phyloP scores from a whole-genome alignment of 2,329 filamentous ascomycete species.

The Exutisphaerella laricina region DNA sequence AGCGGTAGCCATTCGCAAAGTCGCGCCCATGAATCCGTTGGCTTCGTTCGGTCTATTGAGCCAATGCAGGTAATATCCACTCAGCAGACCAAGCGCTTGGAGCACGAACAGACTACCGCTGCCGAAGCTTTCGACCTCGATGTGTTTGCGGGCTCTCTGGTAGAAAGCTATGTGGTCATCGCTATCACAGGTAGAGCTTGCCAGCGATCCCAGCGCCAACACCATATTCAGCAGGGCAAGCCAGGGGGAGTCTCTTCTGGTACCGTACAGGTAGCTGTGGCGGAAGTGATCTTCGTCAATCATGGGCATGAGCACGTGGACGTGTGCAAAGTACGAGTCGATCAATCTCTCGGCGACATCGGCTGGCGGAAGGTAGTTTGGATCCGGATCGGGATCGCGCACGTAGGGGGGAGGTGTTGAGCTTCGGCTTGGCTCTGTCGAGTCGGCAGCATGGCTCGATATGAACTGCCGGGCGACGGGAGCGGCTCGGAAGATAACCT shows the following conservation, averaged over 20 bases:
- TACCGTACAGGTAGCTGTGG: conserved; percentile 28
- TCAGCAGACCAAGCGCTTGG: conserved; percentile 29
- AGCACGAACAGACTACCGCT: conserved; percentile 29
- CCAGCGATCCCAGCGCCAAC: conserved; percentile 29
- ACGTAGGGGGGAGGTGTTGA: conserved; percentile 23
- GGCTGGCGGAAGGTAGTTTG: conserved; percentile 23
- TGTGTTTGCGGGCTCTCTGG: conserved; percentile 28
- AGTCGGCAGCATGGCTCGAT: conserved; percentile 24
- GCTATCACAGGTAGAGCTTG: conserved; percentile 25
- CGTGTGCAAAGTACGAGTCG: conserved; percentile 30
- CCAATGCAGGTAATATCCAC: conserved; percentile 33
- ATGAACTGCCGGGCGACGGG: conserved; percentile 27
- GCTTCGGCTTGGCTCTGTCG: conserved; percentile 25
- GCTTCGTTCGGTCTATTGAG: conserved; percentile 32
- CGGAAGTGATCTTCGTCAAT: conserved; percentile 32
- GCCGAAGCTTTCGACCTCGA: conserved; percentile 29
- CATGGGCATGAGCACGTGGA: conserved; percentile 33
- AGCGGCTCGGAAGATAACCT: conserved; percentile 31
- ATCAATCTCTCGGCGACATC: conserved; percentile 28
- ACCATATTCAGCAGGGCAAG: conserved; percentile 32
- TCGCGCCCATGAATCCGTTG: conserved; percentile 31
- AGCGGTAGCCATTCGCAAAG: conserved; percentile 31
- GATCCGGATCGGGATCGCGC: conserved; percentile 21
- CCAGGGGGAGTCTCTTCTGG: conserved; percentile 30
- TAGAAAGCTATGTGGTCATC: conserved; percentile 30